These are phyloP conservation scores for Paramecium sonneborni DNA, from an alignment of 73 alveolate species.

Conservation along the genomic window DNA sequence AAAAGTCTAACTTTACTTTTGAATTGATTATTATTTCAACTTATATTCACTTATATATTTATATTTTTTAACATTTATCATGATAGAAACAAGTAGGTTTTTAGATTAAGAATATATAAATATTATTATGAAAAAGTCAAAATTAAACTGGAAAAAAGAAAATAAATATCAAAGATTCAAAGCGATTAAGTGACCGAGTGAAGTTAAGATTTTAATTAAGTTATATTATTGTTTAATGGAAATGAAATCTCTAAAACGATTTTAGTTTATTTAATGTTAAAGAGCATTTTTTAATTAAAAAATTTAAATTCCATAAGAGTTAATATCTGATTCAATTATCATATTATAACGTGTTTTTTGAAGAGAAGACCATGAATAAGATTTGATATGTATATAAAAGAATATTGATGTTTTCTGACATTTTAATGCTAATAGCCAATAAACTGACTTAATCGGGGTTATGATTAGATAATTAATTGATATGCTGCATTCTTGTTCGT, in stretches of 20 bases:
- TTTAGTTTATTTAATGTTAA: not conserved
- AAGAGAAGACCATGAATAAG: not conserved
- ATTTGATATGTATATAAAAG: not conserved
- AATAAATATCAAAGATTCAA: too few species aligned
- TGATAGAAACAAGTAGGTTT: too few species aligned
- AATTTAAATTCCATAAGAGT: not conserved
- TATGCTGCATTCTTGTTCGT: not conserved
- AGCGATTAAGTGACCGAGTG: not conserved
- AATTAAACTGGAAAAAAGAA: too few species aligned
- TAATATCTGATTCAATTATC: not conserved
- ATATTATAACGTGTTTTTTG: not conserved
- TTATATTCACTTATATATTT: too few species aligned
- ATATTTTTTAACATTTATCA: not conserved
- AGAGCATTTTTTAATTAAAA: not conserved
- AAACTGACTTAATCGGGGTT: not conserved
- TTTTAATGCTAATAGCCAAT: not conserved
- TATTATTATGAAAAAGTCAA: too few species aligned
- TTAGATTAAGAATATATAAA: too few species aligned
- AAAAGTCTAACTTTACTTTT: not conserved
- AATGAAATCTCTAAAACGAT: not conserved
- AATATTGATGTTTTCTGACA: not conserved
- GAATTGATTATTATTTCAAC: not conserved
- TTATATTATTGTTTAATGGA: not conserved
- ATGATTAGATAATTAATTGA: not conserved
- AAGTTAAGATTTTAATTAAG: not conserved